Evolutionary conservation across 164 flowering plant species (phyloP).

Genomic region (Annona squamosa): DNA sequence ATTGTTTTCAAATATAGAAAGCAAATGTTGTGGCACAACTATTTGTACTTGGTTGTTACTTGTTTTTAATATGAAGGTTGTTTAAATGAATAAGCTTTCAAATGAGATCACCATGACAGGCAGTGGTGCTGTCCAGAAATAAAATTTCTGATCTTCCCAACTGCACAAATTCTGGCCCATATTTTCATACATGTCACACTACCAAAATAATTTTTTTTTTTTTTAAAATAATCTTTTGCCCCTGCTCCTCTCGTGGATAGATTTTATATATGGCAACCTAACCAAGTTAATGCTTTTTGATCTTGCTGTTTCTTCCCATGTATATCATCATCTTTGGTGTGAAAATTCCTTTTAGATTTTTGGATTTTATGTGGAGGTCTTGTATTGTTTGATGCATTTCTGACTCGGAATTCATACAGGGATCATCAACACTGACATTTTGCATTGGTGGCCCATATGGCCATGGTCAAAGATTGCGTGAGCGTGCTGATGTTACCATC

Average conservation of each 20-base stretch:
- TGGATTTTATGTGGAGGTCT: background rate
- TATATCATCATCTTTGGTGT: background rate
- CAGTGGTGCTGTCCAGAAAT: background rate
- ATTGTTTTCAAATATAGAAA: no score
- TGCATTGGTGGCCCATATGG: conserved; percentile 96
- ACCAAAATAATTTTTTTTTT: no score
- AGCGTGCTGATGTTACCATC: conserved; percentile 64
- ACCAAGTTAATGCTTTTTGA: background rate
- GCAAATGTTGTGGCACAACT: no score
- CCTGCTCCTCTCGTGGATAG: no score
- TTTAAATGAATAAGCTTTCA: background rate
- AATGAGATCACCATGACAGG: background rate
- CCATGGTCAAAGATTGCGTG: conserved; percentile 57
- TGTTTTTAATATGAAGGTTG: no score
- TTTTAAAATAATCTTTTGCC: no score
- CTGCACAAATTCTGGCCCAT: no score
- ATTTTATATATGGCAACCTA: background rate
- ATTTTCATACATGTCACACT: no score
- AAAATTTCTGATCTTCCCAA: no score
- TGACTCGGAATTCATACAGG: conserved; percentile 28
- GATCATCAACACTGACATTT: conserved; percentile 65
- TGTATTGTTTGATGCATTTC: background rate
- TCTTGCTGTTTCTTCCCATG: background rate
- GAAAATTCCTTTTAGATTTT: background rate
- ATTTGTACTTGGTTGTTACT: no score